Percentiles rank a stretch among this genome's conserved stretches.
These are phyloP conservation scores for Isatis lusitanica DNA, from an alignment of 441 rosid genomes.

Conservation along the genomic window DNA sequence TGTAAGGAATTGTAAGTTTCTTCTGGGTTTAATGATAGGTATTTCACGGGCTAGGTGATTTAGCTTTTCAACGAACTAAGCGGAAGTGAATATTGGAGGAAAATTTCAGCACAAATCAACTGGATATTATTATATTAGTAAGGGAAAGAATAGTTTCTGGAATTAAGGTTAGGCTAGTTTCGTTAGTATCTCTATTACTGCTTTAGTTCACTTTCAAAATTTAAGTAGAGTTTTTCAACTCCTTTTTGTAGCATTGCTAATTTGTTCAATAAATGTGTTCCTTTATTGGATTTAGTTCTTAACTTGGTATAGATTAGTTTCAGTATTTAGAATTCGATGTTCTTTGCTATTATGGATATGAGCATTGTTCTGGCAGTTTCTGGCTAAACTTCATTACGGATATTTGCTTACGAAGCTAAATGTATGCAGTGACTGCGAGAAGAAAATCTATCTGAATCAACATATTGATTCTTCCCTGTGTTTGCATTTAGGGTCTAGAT, in stretches of 20 bases:
- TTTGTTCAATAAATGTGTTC: not conserved
- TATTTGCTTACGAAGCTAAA: constrained; percentile 2
- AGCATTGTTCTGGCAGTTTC: constrained; percentile 12
- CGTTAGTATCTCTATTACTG: not conserved
- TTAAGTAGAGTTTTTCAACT: not conserved
- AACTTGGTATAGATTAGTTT: constrained; percentile 1
- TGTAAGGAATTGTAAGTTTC: constrained; percentile 3
- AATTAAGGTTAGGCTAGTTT: constrained; percentile 10
- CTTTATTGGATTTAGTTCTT: not conserved
- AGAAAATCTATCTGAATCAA: constrained; percentile 4
- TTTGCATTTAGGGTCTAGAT: constrained; percentile 23
- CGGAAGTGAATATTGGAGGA: constrained; percentile 9
- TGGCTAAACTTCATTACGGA: constrained; percentile 1
- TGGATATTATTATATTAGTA: not conserved
- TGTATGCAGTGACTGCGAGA: not conserved
- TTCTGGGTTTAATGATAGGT: constrained; percentile 6
- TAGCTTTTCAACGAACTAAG: not conserved
- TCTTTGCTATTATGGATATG: not conserved
- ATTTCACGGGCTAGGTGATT: constrained; percentile 7
- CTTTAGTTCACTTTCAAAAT: not conserved
- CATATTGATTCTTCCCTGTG: constrained; percentile 1
- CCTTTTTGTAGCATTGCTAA: not conserved
- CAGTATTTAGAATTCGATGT: constrained; percentile 8
- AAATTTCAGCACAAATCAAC: not conserved
- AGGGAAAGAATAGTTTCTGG: not conserved